Evolutionary conservation across 768 basidiomycete genomes (phyloP), one percentile per base, ranked within the genome.

Genomic region (Cystofilobasidium ferigula): DNA sequence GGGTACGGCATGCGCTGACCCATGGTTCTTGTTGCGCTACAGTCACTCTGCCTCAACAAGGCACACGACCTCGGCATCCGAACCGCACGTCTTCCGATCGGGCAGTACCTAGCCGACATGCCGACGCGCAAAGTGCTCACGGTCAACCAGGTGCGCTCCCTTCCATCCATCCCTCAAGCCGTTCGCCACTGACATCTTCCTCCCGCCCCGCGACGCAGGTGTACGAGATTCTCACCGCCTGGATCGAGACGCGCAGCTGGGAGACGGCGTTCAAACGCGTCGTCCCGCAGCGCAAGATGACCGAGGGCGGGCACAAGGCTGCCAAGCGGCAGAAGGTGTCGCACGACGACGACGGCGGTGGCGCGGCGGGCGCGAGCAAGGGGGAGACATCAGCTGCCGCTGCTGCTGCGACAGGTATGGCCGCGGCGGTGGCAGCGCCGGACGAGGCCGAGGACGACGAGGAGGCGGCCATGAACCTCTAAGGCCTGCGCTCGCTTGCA

Each of bases 41-140:
- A 68, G 61, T 63, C 48, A 43, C 81, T 98, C 38, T 98, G 94
- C 74, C 80, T 88, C 63, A 81, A 89, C 75, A 95, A 93, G 76
- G 89, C 95, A 3, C 79, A 82, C 43, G 78, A 79, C 58, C 82
- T 86, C 42, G 82, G 82, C 6, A 82, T 98, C 62, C 82, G 85
- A 48, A 87, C 90, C 45, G 95, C 92, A 5, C 85, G 88, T 58
- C 82, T 99, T 62, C 95, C 95, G 3, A 98, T 99, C 62, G 89
- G 91, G n/a, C 86, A 85, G 63, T 95, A 89, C 74, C 79, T 98
- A 40, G 81, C 86, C 51, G 82, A 86, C 57, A 79, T 99, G 64
- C 82, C 86, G 36, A 92, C 93, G 13, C 85, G 95, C 69, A 98
- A 97, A 72, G 91, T 99, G 36, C 80, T 99, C 69, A 99, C 95